Conservation (phyloP, 1,284 basidiomycete species). For the Thecaphora frezii region DNA sequence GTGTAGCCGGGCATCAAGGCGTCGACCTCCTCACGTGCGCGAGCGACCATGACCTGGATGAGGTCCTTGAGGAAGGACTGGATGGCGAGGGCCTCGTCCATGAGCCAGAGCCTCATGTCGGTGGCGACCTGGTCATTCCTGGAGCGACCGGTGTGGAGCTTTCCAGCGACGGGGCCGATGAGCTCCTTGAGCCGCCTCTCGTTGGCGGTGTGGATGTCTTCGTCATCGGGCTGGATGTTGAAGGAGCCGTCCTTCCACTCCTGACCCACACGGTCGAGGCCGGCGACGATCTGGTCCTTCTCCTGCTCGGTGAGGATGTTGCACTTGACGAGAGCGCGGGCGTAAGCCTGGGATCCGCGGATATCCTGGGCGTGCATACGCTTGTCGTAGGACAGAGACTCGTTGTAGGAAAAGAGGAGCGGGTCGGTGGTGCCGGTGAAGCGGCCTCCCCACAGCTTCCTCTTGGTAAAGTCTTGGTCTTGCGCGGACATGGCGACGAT, state of each 20-base stretch:
- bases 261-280: conserved; percentile 74
- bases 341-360: conserved; percentile 90
- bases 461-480: conserved; percentile 50
- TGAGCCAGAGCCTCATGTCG: conserved; percentile 93
- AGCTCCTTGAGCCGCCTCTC: conserved; percentile 90
- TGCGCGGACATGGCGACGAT: background rate
- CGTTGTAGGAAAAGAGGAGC: conserved; percentile 56
- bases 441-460: conserved; percentile 58
- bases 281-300: conserved; percentile 69
- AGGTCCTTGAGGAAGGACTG: conserved; percentile 75
- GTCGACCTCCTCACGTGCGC: conserved; percentile 88
- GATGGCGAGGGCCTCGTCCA: conserved; percentile 75
- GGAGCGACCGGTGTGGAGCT: conserved; percentile 83
- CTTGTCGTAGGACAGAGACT: conserved; percentile 86
- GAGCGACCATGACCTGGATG: conserved; percentile 81
- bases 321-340: conserved; percentile 77
- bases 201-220: conserved; percentile 99
- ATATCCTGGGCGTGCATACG: conserved; percentile 92
- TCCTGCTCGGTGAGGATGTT: conserved; percentile 80
- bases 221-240: conserved; percentile 70
- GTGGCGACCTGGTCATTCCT: conserved; percentile 98
- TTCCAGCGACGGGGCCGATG: conserved; percentile 68
- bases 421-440: conserved; percentile 57
- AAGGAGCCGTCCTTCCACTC: conserved; percentile 71
- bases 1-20: conserved; percentile 93